phyloP scores from a whole-genome alignment of 805 yeast species.

The Metschnikowia matae region DNA sequence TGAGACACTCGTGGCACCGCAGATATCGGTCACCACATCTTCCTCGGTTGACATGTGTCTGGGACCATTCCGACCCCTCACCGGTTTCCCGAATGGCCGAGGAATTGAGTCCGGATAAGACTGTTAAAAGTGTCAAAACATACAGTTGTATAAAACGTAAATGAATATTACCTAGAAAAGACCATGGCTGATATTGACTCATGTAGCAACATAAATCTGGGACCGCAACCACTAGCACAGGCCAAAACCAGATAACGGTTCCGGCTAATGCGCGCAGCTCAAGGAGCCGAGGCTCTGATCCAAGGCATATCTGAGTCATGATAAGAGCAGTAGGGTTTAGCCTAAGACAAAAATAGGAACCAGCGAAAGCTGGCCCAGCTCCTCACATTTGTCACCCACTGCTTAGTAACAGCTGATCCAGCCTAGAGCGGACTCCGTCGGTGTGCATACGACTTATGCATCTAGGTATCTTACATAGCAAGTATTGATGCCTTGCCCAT shows the following conservation, averaged over 20 bases:
- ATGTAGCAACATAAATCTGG: not conserved
- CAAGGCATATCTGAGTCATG: no score
- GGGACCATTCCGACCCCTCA: not conserved
- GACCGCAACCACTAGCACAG: not conserved
- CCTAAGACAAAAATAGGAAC: no score
- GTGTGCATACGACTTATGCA: conserved; percentile 1
- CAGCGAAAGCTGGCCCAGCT: not conserved
- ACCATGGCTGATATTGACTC: not conserved
- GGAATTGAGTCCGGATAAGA: not conserved
- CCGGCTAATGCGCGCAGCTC: not conserved
- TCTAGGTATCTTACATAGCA: conserved; percentile 1
- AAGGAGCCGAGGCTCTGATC: not conserved
- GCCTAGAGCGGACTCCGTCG: not conserved
- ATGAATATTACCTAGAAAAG: not conserved
- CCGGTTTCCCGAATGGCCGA: not conserved
- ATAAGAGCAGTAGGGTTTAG: no score
- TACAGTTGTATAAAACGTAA: not conserved
- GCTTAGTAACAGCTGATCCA: not conserved
- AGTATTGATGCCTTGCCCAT: not conserved
- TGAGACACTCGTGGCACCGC: not conserved
- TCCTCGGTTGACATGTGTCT: conserved; percentile 3
- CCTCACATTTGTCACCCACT: not conserved
- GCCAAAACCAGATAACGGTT: not conserved
- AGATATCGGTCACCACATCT: not conserved
- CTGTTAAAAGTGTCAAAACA: not conserved